Evolutionary conservation across 768 basidiomycete species (phyloP), one percentile per base, ranked within the genome.

Genomic region (Boletus sensibilis): DNA sequence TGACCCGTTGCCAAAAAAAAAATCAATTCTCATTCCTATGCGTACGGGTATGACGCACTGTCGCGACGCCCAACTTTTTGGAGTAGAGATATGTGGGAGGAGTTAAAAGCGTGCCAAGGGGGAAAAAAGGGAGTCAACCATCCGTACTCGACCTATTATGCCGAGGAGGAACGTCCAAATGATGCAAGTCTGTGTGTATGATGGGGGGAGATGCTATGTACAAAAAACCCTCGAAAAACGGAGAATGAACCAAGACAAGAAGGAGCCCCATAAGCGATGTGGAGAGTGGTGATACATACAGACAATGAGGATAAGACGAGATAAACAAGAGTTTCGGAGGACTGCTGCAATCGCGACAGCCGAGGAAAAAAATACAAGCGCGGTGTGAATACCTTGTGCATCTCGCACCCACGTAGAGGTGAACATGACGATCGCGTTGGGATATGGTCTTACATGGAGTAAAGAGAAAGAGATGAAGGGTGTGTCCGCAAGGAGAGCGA

Each of bases 291-390:
- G n/a, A n/a, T 42, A 58, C 50, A 41, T 25, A 57, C 33, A 58
- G 20, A 44, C 11, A 34, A 4, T 18, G 23, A 8, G 29, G 5
- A 35, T 37, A 49, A 2, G 25, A 31, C 1, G 18, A 34, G 20
- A 34, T 29, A 48, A 40, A 38, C 11, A 47, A 29, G 25, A 21
- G 16, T 42, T 11, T 34, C 14, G 25, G n/a, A 40, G 7, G 18
- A 25, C 12, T 35, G 27, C n/a, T n/a, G 18, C 14, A 23, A 40
- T 31, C 14, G 25, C 16, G 6, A 52, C 50, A 29, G 11, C 20
- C 31, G 27, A 33, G 38, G 21, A 31, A 37, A 23, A 35, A 37
- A 40, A 52, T 54, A 59, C 58, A 54, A 43, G 18, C 27, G 31
- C 20, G 5, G n/a, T 31, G 23, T 20, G n/a, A 33, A 20, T 23